These are phyloP conservation scores for Plasmodium relictum DNA, from an alignment of 169 alveolate genomes.

Conservation along the genomic window DNA sequence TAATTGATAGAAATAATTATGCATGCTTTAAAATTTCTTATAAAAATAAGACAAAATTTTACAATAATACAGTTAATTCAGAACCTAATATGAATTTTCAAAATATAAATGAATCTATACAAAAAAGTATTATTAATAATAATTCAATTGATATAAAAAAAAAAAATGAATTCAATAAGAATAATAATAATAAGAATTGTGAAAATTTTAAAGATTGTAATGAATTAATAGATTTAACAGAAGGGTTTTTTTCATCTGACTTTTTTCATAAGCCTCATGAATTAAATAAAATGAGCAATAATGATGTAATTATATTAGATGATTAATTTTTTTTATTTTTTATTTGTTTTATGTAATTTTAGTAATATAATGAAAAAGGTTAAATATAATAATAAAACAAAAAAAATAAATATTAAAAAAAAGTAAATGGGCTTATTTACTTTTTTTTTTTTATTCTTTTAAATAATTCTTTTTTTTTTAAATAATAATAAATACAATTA, in stretches of 20 bases:
- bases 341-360: background rate
- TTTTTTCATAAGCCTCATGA: constrained; percentile 56
- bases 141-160: background rate
- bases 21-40: background rate
- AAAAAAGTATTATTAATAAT: background rate
- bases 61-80: background rate
- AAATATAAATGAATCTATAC: background rate
- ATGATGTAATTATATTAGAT: constrained; percentile 67
- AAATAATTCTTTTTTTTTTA: too few species aligned
- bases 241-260: constrained; percentile 64
- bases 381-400: background rate
- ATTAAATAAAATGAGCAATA: constrained; percentile 15
- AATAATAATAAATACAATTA: too few species aligned
- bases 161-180: constrained; percentile 1
- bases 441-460: too few species aligned
- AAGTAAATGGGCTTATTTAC: background rate
- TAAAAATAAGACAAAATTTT: background rate
- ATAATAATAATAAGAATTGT: constrained; percentile 12
- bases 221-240: constrained; percentile 70
- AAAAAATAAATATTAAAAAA: background rate
- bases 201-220: constrained; percentile 7
- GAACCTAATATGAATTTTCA: background rate
- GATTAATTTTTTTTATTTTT: constrained; percentile 36
- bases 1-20: background rate
- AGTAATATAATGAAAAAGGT: background rate